Evolutionary conservation across 768 basidiomycete species (phyloP).

Genomic region (Epithele typhae): DNA sequence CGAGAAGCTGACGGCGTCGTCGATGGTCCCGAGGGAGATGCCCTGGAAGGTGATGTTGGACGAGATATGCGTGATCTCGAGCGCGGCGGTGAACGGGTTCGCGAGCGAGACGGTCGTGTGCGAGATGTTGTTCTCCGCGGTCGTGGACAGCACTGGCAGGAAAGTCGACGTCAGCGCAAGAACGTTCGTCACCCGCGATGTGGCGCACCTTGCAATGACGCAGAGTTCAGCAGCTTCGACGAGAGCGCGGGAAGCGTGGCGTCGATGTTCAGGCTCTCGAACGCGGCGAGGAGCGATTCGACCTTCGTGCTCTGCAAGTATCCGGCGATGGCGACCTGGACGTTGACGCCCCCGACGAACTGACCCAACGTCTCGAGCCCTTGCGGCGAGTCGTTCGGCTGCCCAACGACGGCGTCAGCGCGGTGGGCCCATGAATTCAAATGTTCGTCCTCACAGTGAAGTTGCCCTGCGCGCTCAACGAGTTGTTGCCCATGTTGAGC

Average conservation of each 20-base stretch:
- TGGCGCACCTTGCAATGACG: constrained; percentile 38
- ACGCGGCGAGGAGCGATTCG: constrained; percentile 54
- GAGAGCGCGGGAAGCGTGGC: constrained; percentile 58
- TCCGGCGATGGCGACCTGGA: constrained; percentile 51
- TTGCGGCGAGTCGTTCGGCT: constrained; percentile 56
- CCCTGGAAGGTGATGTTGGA: constrained; percentile 62
- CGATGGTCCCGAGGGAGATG: constrained; percentile 58
- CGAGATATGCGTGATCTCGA: constrained; percentile 53
- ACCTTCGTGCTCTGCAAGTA: constrained; percentile 57
- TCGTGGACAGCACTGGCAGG: constrained; percentile 53
- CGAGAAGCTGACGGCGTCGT: constrained; percentile 45
- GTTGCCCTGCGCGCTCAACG: constrained; percentile 41
- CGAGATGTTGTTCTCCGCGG: constrained; percentile 60
- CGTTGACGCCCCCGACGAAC: constrained; percentile 62
- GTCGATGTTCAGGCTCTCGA: constrained; percentile 52
- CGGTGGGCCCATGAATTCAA: too few species aligned
- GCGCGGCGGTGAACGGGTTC: constrained; percentile 63
- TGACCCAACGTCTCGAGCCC: constrained; percentile 62
- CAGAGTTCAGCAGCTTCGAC: constrained; percentile 50
- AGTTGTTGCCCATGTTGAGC: constrained; percentile 57
- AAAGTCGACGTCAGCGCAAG: neutral
- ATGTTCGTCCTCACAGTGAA: constrained; percentile 29
- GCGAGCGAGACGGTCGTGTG: constrained; percentile 57
- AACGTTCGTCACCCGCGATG: neutral
- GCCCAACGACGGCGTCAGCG: too few species aligned